Conservation (phyloP, 495 filamentous ascomycete genomes). For the Annulohypoxylon bovei region DNA sequence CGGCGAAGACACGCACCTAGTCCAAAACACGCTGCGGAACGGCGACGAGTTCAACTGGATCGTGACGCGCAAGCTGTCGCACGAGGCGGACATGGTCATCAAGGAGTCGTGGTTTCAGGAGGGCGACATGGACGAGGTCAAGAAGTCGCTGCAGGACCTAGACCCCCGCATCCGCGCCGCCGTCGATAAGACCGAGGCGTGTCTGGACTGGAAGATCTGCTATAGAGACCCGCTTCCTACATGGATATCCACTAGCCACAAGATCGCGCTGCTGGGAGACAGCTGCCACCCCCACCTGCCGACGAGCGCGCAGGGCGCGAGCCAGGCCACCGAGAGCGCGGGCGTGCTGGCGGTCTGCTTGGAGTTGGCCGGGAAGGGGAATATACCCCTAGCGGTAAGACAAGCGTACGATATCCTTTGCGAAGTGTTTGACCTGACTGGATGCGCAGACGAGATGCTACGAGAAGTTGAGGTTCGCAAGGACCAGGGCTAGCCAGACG, state of each 20-base stretch:
- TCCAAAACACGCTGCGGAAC: slow-evolving; percentile 59
- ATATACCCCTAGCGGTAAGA: slow-evolving; percentile 56
- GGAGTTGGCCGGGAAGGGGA: slow-evolving; percentile 54
- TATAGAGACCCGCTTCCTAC: slow-evolving; percentile 60
- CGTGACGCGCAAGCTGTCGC: slow-evolving; percentile 54
- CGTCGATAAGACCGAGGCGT: slow-evolving; percentile 58
- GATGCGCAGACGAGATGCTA: slow-evolving; percentile 55
- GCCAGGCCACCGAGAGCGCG: slow-evolving; percentile 61
- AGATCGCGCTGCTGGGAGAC: slow-evolving; percentile 59
- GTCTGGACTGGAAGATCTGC: slow-evolving; percentile 63
- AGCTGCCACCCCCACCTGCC: slow-evolving; percentile 61
- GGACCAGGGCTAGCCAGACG: slow-evolving; percentile 57
- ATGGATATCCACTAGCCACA: slow-evolving; percentile 58
- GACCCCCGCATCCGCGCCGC: slow-evolving; percentile 58
- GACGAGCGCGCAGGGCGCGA: slow-evolving; percentile 60
- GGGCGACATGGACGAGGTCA: slow-evolving; percentile 59
- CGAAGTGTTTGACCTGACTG: neutral
- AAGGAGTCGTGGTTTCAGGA: slow-evolving; percentile 62
- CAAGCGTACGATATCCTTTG: neutral
- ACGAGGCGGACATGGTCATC: slow-evolving; percentile 57
- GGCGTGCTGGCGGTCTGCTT: slow-evolving; percentile 58
- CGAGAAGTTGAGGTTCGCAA: slow-evolving; percentile 61
- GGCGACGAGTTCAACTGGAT: slow-evolving; percentile 66
- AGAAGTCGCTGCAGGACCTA: slow-evolving; percentile 44
- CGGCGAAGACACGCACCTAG: slow-evolving; percentile 59